phyloP scores from a whole-genome alignment of 257 asterid genomes.

The Linaria vulgaris region DNA sequence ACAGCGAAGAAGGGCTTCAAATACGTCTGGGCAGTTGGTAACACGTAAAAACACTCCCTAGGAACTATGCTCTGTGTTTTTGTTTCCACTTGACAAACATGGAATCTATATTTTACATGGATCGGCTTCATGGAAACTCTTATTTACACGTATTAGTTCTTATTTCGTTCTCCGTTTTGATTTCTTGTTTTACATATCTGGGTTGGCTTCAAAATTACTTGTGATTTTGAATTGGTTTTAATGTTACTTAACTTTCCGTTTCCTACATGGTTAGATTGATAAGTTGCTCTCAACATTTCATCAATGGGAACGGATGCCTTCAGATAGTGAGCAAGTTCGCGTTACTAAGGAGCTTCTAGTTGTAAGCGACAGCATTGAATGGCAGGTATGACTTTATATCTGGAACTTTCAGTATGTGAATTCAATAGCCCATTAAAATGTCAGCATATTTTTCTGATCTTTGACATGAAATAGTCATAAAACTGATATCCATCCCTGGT shows the following conservation, averaged over 20 bases:
- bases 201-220: not conserved
- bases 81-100: slow-evolving; percentile 15
- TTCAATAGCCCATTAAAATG: slow-evolving; percentile 7
- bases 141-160: slow-evolving; percentile 12
- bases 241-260: slow-evolving; percentile 15
- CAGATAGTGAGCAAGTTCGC: slow-evolving; percentile 57
- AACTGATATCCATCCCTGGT: not conserved
- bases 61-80: slow-evolving; percentile 2
- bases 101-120: slow-evolving; percentile 4
- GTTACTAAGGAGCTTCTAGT: slow-evolving; percentile 76
- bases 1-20: not conserved
- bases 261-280: slow-evolving; percentile 64
- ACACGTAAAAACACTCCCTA: not conserved
- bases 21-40: slow-evolving; percentile 8
- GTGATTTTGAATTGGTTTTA: slow-evolving; percentile 19
- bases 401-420: slow-evolving; percentile 18
- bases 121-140: slow-evolving; percentile 4
- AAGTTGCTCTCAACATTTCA: slow-evolving; percentile 73
- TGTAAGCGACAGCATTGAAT: slow-evolving; percentile 82
- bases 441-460: slow-evolving; percentile 11
- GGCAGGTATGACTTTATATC: slow-evolving; percentile 73
- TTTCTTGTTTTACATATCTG: no score
- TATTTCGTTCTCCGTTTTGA: not conserved
- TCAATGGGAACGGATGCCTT: slow-evolving; percentile 76
- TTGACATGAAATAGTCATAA: slow-evolving; percentile 6